Conservation (phyloP, 2,329 filamentous ascomycete species). For the Sporothrix brunneoviolacea region DNA sequence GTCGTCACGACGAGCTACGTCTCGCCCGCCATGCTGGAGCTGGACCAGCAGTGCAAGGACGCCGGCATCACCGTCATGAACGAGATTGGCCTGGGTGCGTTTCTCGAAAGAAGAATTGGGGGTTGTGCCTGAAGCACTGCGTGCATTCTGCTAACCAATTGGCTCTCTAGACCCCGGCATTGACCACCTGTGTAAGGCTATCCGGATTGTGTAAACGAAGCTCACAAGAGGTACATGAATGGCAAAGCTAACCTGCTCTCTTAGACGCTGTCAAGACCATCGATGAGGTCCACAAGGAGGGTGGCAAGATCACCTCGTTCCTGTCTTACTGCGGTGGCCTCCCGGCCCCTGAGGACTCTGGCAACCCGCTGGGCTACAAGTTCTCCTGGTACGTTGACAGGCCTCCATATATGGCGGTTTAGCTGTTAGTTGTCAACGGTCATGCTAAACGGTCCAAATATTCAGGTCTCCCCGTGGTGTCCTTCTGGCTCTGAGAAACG, state of each 20-base stretch:
- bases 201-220: too few species aligned
- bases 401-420: too few species aligned
- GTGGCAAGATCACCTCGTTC: constrained; percentile 80
- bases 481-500: constrained; percentile 76
- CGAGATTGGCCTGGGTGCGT: constrained; percentile 66
- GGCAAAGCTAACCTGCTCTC: background rate
- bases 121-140: too few species aligned
- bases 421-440: too few species aligned
- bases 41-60: constrained; percentile 74
- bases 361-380: constrained; percentile 91
- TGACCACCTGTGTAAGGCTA: constrained; percentile 49
- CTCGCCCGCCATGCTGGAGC: constrained; percentile 84
- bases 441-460: too few species aligned
- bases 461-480: constrained; percentile 65
- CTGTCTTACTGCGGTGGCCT: constrained; percentile 79
- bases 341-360: constrained; percentile 63
- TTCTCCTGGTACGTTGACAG: constrained; percentile 54
- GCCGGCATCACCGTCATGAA: constrained; percentile 97
- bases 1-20: constrained; percentile 95
- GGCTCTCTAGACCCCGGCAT: constrained; percentile 55
- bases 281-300: constrained; percentile 75
- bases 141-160: constrained; percentile 16
- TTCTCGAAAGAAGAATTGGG: background rate
- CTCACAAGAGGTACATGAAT: background rate
- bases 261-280: constrained; percentile 81